Percentiles rank a stretch among this genome's conserved stretches.
phyloP scores from a whole-genome alignment of 108 stramenopile species.

The Cylindrotheca closterium region DNA sequence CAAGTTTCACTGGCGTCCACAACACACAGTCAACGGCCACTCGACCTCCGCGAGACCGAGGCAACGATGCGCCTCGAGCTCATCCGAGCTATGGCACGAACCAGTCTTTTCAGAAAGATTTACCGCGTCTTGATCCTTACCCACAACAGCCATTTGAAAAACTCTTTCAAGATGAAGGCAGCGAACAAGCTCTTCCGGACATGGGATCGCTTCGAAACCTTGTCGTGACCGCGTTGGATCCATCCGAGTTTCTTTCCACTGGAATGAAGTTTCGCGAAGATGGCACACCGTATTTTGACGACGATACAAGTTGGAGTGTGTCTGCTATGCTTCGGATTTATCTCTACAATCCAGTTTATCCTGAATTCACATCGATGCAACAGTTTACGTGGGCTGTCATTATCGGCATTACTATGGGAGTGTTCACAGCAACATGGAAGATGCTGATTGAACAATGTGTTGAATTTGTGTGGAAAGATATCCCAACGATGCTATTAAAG shows the following conservation, averaged over 20 bases:
- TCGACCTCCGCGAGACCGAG: no score
- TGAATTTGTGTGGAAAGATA: constrained; percentile 48
- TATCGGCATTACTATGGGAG: constrained; percentile 52
- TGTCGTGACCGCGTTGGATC: constrained; percentile 12
- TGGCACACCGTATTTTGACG: constrained; percentile 31
- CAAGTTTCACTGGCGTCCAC: not conserved
- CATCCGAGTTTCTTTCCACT: constrained; percentile 16
- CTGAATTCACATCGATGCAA: constrained; percentile 61
- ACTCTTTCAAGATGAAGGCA: no score
- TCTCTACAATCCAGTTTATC: constrained; percentile 48
- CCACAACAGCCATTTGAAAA: no score
- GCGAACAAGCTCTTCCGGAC: no score
- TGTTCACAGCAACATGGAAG: constrained; percentile 56
- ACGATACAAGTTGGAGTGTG: constrained; percentile 13
- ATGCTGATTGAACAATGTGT: constrained; percentile 44
- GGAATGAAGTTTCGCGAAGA: constrained; percentile 13
- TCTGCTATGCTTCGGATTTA: constrained; percentile 28
- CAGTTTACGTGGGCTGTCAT: constrained; percentile 58
- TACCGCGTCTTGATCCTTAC: no score
- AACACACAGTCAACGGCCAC: no score
- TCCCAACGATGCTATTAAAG: constrained; percentile 38
- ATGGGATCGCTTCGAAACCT: no score
- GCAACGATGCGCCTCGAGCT: no score
- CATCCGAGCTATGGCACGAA: no score
- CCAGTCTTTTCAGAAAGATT: no score